A percentile compares a stretch with the other conserved stretches of the same genome.
Conservation (phyloP, 495 filamentous ascomycete species). For the Penicillium manginii region DNA sequence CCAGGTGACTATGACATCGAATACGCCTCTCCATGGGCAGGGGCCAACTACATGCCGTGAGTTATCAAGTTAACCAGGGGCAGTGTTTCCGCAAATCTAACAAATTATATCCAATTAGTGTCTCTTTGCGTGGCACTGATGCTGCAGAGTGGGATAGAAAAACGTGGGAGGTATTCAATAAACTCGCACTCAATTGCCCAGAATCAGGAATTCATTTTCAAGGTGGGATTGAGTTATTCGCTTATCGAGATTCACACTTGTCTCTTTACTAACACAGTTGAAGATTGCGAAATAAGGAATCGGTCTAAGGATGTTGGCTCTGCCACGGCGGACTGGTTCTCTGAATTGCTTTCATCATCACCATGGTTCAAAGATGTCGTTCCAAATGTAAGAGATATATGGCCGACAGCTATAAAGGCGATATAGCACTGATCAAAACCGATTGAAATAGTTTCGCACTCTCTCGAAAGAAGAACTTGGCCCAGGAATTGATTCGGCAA, state of each 20-base stretch:
- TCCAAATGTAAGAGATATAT: conserved; percentile 53
- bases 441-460: conserved; percentile 7
- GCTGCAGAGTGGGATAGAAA: conserved; percentile 55
- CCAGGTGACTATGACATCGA: conserved; percentile 93
- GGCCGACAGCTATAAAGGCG: no score
- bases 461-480: conserved; percentile 60
- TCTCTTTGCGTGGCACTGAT: conserved; percentile 13
- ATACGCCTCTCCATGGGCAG: conserved; percentile 90
- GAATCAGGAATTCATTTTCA: conserved; percentile 87
- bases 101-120: neutral
- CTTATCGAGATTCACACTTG: no score
- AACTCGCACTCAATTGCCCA: conserved; percentile 65
- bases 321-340: conserved; percentile 52
- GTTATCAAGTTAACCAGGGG: neutral
- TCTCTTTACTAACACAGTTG: neutral
- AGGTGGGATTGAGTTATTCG: conserved; percentile 38
- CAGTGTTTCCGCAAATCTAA: neutral
- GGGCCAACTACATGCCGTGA: conserved; percentile 84
- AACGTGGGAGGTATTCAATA: conserved; percentile 62
- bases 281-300: conserved; percentile 50
- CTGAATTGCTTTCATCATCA: conserved; percentile 59
- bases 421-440: no score
- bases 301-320: conserved; percentile 61
- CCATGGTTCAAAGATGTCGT: conserved; percentile 79
- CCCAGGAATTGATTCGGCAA: conserved; percentile 65